phyloP scores from a whole-genome alignment of 805 yeast species.

The Saturnispora ahearnii region DNA sequence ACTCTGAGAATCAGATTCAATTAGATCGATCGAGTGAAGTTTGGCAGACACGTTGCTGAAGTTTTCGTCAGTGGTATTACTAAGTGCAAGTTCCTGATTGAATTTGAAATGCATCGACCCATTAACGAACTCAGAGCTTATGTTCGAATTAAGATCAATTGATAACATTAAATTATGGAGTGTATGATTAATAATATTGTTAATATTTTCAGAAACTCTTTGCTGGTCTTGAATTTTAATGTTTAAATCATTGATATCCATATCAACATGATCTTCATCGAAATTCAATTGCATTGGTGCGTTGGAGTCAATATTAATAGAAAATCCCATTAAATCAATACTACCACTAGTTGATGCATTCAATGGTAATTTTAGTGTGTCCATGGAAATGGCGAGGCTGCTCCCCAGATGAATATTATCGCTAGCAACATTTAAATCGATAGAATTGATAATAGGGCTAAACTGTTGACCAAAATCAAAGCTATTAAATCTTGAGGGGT shows the following conservation, averaged over 20 bases:
- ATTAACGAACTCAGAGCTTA: constrained; percentile 7
- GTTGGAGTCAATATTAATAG: neutral
- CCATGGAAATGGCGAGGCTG: neutral
- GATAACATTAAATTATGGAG: neutral
- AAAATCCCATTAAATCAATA: neutral
- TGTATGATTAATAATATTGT: neutral
- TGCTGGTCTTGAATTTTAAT: constrained; percentile 2
- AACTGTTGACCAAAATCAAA: neutral
- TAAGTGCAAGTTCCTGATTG: neutral
- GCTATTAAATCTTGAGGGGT: neutral
- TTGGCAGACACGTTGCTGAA: neutral
- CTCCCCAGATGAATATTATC: neutral
- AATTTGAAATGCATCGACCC: constrained; percentile 5
- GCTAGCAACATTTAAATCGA: neutral
- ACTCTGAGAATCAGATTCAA: constrained; percentile 22
- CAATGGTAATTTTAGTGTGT: neutral
- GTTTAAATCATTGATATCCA: neutral
- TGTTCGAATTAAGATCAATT: neutral
- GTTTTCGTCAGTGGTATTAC: neutral
- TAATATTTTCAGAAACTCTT: neutral
- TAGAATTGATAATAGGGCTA: neutral
- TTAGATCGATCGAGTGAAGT: constrained; percentile 15
- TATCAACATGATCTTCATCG: neutral
- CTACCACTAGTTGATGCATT: neutral
- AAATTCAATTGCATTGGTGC: neutral